Base-by-base conservation (phyloP, 495 filamentous ascomycete species). In the Daldinia concentrica region DNA sequence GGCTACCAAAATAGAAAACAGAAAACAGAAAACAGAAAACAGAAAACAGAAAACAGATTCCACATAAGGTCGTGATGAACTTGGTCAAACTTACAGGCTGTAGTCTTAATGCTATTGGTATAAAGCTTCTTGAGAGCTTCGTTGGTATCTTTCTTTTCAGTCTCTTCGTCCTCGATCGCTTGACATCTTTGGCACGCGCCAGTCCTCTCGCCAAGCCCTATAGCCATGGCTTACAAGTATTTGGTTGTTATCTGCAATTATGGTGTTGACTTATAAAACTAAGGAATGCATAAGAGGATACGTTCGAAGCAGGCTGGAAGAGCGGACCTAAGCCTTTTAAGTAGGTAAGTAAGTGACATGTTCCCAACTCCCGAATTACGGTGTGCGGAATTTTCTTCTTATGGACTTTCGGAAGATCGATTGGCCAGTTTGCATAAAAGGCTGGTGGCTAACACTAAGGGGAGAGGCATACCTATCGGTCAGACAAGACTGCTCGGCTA, bases 81-180 rank as follows among this genome's bases (percentile, higher is more conserved):
- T 29, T 15, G 12, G 36, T 11, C 14, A 4, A 54, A 73, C 70
- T 64, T 61, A 73, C 70, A 50, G 39, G 51, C 50, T 17, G 4
- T 45, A 17, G 22, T 60, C 24, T 51, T 27, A n/a, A 30, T 26
- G 17, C 19, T 36, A 12, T 67, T 43, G 1, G 27, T 27, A 36
- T 45, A 59, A 1, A 50, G 55, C 26, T 34, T 54, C 57, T 37
- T 51, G 6, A 24, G 14, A 50, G 34, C 52, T 4, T 69, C 67
- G 24, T 56, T 51, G 19, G 2, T 55, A 5, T 71, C 62, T 62
- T 64, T 71, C 30, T 48, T 66, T 34, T 73, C 69, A 1, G 29
- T 24, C 41, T 76, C 67, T 30, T 77, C 76, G 4, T 73, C 68
- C 17, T 76, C 71, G 15, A 74, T 76, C 57, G 71, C 70, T 34